These are phyloP conservation scores for Naegleria gruberi DNA, from an alignment of 208 protist species.

Conservation along the genomic window DNA sequence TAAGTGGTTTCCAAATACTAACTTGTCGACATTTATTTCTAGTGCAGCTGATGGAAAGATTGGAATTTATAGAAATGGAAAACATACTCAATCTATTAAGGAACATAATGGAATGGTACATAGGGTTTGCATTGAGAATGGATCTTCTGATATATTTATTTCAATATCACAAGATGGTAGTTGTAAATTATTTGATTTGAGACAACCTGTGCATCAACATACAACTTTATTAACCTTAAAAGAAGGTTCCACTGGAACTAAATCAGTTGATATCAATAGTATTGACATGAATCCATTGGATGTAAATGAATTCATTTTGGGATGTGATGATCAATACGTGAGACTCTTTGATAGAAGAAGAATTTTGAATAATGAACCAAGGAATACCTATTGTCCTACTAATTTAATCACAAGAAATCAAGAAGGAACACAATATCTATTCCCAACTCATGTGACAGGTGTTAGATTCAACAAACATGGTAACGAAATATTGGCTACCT, in stretches of 20 bases:
- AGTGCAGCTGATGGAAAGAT: background rate
- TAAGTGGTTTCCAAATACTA: background rate
- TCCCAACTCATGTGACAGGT: background rate
- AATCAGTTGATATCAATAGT: background rate
- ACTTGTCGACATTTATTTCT: background rate
- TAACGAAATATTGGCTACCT: background rate
- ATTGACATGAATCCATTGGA: background rate
- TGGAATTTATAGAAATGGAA: background rate
- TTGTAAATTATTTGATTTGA: background rate
- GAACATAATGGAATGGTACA: background rate
- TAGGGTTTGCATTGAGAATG: background rate
- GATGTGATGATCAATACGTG: background rate
- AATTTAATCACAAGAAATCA: background rate
- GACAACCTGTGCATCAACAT: background rate
- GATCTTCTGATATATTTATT: background rate
- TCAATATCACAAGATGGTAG: background rate
- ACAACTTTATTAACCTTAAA: too few species aligned
- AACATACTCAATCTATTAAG: background rate
- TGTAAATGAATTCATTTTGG: background rate
- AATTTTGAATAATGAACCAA: background rate
- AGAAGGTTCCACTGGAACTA: background rate
- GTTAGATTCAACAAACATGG: background rate
- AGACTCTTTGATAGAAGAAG: constrained; percentile 14
- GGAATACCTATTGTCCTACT: background rate
- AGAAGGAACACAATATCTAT: background rate